phyloP scores from a whole-genome alignment of 495 filamentous ascomycete genomes.

The Trypethelium eluteriae region DNA sequence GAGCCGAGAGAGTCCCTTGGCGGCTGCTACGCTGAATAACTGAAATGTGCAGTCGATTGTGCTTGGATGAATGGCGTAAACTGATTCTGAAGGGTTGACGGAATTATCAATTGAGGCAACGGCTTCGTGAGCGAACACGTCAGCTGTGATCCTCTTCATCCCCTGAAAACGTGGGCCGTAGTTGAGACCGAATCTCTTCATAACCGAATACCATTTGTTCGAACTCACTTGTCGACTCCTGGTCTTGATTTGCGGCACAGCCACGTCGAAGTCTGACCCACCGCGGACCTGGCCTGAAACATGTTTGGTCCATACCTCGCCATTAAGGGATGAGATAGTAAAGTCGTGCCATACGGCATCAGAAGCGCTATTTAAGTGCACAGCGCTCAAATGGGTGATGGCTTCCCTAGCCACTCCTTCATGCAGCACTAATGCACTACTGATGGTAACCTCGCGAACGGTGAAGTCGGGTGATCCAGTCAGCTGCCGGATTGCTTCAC shows the following conservation, averaged over 20 bases:
- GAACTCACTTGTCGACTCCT: not conserved
- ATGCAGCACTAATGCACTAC: not conserved
- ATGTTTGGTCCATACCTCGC: constrained; percentile 12
- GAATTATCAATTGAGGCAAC: not conserved
- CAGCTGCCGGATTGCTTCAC: constrained; percentile 30
- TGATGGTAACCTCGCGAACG: constrained; percentile 6
- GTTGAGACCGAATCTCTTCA: constrained; percentile 5
- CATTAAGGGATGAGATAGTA: not conserved
- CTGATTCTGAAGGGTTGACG: not conserved
- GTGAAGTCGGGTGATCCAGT: constrained; percentile 5
- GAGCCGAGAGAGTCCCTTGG: not conserved
- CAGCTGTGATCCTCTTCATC: constrained; percentile 11
- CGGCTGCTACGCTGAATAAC: not conserved
- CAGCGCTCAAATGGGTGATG: not conserved
- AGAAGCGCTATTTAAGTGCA: not conserved
- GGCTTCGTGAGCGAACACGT: not conserved
- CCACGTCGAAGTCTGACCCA: not conserved
- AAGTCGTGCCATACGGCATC: constrained; percentile 7
- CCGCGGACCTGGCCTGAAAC: constrained; percentile 1
- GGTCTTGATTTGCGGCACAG: not conserved
- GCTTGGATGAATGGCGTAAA: constrained; percentile 2
- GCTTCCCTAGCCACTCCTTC: not conserved
- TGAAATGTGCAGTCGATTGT: constrained; percentile 1
- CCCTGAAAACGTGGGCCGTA: constrained; percentile 7
- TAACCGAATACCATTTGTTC: constrained; percentile 12